A percentile compares a stretch with the other conserved stretches of the same genome.
phyloP scores from a whole-genome alignment of 805 yeast genomes.

The Schwanniomyces polymorphus region DNA sequence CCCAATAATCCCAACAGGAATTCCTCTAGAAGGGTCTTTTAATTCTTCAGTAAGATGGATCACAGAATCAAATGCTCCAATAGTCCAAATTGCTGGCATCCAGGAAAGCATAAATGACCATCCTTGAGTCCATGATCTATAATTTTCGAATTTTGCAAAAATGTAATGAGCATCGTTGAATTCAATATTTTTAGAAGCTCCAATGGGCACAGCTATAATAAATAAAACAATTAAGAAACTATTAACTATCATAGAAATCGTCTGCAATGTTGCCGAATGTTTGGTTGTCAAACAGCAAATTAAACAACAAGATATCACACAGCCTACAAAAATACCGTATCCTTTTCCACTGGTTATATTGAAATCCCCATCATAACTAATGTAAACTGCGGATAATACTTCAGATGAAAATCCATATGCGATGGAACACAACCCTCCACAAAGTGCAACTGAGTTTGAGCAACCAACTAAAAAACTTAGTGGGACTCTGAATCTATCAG shows the following conservation, averaged over 20 bases:
- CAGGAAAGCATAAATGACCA: constrained; percentile 52
- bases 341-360: constrained; percentile 51
- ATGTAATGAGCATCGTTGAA: constrained; percentile 40
- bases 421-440: constrained; percentile 67
- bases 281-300: constrained; percentile 59
- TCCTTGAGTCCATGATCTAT: constrained; percentile 47
- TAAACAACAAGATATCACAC: constrained; percentile 51
- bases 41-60: constrained; percentile 77
- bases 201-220: constrained; percentile 66
- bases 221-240: constrained; percentile 51
- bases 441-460: constrained; percentile 64
- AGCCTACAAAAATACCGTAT: constrained; percentile 68
- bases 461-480: constrained; percentile 65
- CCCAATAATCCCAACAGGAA: constrained; percentile 64
- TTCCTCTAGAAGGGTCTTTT: constrained; percentile 57
- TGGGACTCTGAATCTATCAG: constrained; percentile 49
- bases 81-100: constrained; percentile 75
- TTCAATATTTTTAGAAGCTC: constrained; percentile 35
- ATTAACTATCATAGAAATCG: constrained; percentile 57
- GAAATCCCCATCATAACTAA: constrained; percentile 55
- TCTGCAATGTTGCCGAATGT: constrained; percentile 58
- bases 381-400: constrained; percentile 56
- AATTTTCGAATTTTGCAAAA: constrained; percentile 53
- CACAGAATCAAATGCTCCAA: constrained; percentile 71
- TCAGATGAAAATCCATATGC: constrained; percentile 68